Base-by-base conservation (phyloP, 192 early-diverging fungal species). In the Backusella sp. region DNA sequence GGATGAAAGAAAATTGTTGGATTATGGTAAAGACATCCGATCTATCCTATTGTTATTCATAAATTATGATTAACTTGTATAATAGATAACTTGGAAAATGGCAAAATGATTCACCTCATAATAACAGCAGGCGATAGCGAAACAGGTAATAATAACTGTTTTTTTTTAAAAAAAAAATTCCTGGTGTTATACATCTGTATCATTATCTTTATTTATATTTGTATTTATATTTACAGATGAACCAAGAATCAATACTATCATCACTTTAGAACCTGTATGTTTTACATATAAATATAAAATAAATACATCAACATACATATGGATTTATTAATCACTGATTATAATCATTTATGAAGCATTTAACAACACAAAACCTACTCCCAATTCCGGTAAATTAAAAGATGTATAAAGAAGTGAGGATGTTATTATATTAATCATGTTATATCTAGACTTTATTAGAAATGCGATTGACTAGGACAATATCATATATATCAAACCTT, bases 1-100 rank as follows among this genome's bases (percentile, higher is more conserved):
- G 15, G 84, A 86, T 72, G 84, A 86, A 23, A 81, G 84, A 21
- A 76, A 46, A 6, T 53, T 86, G 23, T 66, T 77, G 15, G 84
- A 86, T 35, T 86, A 86, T 76, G 80, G 85, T 86, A 42, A 41
- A 42, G 7, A n/a, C 0, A 69, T 34, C 11, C 12, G 8, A 5
- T 72, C n/a, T 49, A 49, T 21, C 14, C 3, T 49, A n/a, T 21
- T 49, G 6, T 49, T 49, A 49, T 49, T 73, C 15, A 30, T 65
- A 37, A 3, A 37, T n/a, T 15, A 30, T 28, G 26, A 62, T 62
- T 62, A 26, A 62, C 35, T 67, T 75, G 15, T 41, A 37, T 65
- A 66, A 7, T 44, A 75, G 73, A 59, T 44, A 75, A 75, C 28
- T 44, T 75, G 56, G 73, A 75, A 23, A 42, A 67, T 41, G 73